These are phyloP conservation scores for Pseudocercospora crystallina DNA, from an alignment of 2,329 filamentous ascomycete species.

Conservation along the genomic window DNA sequence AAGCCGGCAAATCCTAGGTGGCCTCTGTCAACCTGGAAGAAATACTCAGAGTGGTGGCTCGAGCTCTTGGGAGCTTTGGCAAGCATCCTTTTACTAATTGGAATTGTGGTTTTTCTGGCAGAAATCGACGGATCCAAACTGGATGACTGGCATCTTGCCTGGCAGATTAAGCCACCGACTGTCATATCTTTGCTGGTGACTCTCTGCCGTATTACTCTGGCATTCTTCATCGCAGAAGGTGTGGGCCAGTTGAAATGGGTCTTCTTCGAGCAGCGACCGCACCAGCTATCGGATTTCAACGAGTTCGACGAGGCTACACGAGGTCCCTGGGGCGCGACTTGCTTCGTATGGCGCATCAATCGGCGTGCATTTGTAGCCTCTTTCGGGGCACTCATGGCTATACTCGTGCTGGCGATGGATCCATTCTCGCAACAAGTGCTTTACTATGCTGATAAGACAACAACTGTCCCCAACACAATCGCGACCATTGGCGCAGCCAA, in stretches of 20 bases:
- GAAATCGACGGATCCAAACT: background rate
- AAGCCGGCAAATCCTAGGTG: too few species aligned
- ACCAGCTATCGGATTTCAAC: background rate
- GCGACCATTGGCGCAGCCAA: background rate
- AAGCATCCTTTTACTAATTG: background rate
- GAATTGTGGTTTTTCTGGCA: background rate
- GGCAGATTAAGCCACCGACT: background rate
- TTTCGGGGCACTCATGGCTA: background rate
- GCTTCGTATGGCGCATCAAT: background rate
- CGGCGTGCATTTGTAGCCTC: background rate
- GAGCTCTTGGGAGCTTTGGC: background rate
- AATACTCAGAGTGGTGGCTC: too few species aligned
- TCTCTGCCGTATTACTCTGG: background rate
- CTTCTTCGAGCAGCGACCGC: background rate
- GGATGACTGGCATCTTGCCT: background rate
- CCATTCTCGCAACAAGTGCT: background rate
- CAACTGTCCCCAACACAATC: background rate
- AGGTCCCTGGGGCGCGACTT: background rate
- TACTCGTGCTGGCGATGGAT: too few species aligned
- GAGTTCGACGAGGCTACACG: background rate
- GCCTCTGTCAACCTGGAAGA: too few species aligned
- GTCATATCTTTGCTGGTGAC: background rate
- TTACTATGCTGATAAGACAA: background rate
- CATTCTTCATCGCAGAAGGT: background rate
- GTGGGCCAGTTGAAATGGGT: background rate